Conservation (phyloP, 2,329 filamentous ascomycete genomes). For the Polytolypa hystricis region DNA sequence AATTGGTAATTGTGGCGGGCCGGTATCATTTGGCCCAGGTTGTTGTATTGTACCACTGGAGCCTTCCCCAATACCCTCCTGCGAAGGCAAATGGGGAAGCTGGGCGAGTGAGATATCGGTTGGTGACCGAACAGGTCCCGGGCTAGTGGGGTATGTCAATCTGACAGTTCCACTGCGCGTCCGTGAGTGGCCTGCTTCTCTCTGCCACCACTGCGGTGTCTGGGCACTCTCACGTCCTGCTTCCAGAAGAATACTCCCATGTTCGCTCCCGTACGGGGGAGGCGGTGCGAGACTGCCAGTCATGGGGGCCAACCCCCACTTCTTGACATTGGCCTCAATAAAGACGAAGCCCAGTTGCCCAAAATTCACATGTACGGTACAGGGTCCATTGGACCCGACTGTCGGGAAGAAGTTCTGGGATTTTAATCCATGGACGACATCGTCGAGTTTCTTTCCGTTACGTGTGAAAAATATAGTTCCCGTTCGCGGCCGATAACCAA, state of each 20-base stretch:
- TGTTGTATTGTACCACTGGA: constrained; percentile 39
- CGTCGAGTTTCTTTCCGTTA: constrained; percentile 94
- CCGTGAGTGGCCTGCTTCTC: constrained; percentile 55
- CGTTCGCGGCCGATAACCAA: constrained; percentile 87
- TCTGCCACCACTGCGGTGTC: constrained; percentile 9
- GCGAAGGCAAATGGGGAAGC: constrained; percentile 57
- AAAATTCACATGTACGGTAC: constrained; percentile 90
- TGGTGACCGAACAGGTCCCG: constrained; percentile 78
- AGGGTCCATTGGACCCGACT: constrained; percentile 89
- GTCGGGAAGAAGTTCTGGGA: constrained; percentile 96
- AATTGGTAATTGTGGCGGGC: neutral
- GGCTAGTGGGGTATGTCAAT: constrained; percentile 63
- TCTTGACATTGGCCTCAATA: constrained; percentile 98
- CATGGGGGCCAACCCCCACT: constrained; percentile 95
- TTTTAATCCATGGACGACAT: constrained; percentile 86
- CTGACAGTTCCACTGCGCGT: constrained; percentile 70
- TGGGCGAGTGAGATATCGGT: constrained; percentile 93
- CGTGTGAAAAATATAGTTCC: constrained; percentile 96
- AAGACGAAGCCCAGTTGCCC: constrained; percentile 97
- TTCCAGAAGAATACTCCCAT: constrained; percentile 90
- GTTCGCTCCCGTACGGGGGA: constrained; percentile 91
- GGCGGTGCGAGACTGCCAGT: constrained; percentile 90
- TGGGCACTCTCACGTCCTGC: constrained; percentile 51
- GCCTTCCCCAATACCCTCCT: constrained; percentile 62
- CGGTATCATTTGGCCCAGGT: constrained; percentile 37